Base-by-base conservation (phyloP, 169 alveolate species). In the Eimeria praecox region DNA sequence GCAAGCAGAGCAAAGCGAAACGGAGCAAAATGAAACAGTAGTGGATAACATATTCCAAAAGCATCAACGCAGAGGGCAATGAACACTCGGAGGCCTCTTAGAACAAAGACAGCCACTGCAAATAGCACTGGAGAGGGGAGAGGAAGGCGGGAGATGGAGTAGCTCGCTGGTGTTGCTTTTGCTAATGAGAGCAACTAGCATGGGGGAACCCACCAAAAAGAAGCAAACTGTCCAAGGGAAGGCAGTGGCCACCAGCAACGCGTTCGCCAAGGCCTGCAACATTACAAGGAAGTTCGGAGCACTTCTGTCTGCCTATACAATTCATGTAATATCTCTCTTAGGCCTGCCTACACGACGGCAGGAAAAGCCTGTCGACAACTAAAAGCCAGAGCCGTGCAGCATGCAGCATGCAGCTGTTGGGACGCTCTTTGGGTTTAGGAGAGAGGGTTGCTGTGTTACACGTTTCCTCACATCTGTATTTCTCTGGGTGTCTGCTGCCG, bases 191-290 rank as follows among this genome's bases (percentile, higher is more conserved):
- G 54, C 89, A 78, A 12, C 0, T 38, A 30, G 30, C 64, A 80
- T 4, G 6, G 69, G 18, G 0, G 69, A 18, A 44, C 95, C 88
- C 49, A 95, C 96, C 62, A 95, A 64, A 54, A 90, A 82, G 69
- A 95, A 95, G 69, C 95, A 98, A 16, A 98, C 89, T 24, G 97
- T 89, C 99, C 99, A 98, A 40, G 99, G 99, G 62, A 98, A 92
- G 40, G 96, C 96, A 3, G 99, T 98, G 89, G 97, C 96, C 59
- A 97, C 97, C 52, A 98, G 95, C 40, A 98, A 88, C 44, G 99
- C 98, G 66, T 98, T 97, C 8, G 98, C 97, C 52, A 98, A 97
- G 24, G 99, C 98, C 95, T 97, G 96, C 18, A 87, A n/a, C n/a
- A n/a, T n/a, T 85, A 44, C 66, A 38, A 38, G 1, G 46, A 38